Base-by-base conservation (phyloP, 2,329 filamentous ascomycete genomes). In the Botrytis pseudocinerea region DNA sequence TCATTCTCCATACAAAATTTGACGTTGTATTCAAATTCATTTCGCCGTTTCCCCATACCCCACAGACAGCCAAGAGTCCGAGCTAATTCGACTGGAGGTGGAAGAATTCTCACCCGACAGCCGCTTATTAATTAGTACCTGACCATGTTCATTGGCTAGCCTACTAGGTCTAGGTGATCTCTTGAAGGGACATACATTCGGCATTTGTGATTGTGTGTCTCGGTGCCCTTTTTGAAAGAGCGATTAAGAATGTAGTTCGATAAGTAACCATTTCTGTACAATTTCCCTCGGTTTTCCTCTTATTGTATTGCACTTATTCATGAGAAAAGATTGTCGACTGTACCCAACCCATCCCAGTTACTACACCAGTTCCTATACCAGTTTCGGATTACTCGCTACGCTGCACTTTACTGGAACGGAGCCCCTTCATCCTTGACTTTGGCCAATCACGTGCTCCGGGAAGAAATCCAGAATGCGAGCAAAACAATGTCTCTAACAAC, bases 401-500 rank as follows among this genome's bases (percentile, higher is more conserved):
- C 25, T 57, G n/a, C 5, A 32, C 32, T 35, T 9, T 22, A 40
- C 28, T 12, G 59, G 9, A 40, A 62, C 60, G 5, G 12, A 44
- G 22, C 61, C 48, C 35, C 35, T 69, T 57, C 66, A 69, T 69
- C 54, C 48, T 35, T 59, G 66, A n/a, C n/a, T 57, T 69, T 22
- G 20, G 18, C n/a, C 59, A 44, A 48, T 72, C 70, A 72, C 70
- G 70, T 72, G 70, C 16, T 35, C 9, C 40, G 6, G 9, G 35
- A n/a, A 28, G 28, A 35, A 10, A 59, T 32, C 22, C 22, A 42
- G 32, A 60, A 60, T 40, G 60, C 35, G 51, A 70, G 66, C n/a
- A 25, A 28, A 69, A 69, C 75, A 40, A 80, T 79, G 78, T 77
- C 77, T 51, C 74, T 78, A 46, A 76, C 75, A 57, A 80, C 77